Conservation (phyloP, 164 flowering plant species). For the Aristolochia fimbriata region DNA sequence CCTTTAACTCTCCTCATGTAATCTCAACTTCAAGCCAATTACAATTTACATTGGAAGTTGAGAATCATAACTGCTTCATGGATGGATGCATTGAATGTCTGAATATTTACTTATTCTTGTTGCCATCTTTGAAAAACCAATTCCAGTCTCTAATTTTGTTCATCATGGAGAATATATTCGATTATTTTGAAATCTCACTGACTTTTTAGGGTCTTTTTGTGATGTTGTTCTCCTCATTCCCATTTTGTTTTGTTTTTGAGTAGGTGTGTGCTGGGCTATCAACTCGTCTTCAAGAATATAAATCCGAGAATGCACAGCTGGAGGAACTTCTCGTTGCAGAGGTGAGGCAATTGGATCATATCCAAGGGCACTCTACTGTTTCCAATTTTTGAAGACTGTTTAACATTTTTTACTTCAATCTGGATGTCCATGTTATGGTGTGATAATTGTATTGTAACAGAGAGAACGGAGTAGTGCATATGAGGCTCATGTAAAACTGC, state of each 20-base stretch:
- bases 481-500: constrained; percentile 68
- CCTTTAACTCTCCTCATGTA: neutral
- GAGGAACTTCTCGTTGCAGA: constrained; percentile 93
- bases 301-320: constrained; percentile 94
- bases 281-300: constrained; percentile 94
- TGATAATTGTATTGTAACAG: constrained; percentile 29
- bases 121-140: neutral
- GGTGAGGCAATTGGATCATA: constrained; percentile 28
- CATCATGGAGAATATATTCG: neutral
- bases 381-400: neutral
- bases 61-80: neutral
- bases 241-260: neutral
- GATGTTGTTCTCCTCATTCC: neutral
- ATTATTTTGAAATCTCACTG: neutral
- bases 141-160: neutral
- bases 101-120: neutral
- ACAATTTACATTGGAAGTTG: too few species aligned
- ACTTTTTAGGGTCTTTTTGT: neutral
- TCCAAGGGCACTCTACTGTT: neutral
- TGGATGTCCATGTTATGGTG: neutral
- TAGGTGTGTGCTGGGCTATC: constrained; percentile 99
- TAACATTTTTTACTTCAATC: neutral
- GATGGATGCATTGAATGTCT: constrained; percentile 1
- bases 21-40: neutral
- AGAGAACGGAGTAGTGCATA: constrained; percentile 73